These are phyloP conservation scores for Sporothrix pseudoabietina DNA, from an alignment of 2,329 filamentous ascomycete species.

Conservation along the genomic window DNA sequence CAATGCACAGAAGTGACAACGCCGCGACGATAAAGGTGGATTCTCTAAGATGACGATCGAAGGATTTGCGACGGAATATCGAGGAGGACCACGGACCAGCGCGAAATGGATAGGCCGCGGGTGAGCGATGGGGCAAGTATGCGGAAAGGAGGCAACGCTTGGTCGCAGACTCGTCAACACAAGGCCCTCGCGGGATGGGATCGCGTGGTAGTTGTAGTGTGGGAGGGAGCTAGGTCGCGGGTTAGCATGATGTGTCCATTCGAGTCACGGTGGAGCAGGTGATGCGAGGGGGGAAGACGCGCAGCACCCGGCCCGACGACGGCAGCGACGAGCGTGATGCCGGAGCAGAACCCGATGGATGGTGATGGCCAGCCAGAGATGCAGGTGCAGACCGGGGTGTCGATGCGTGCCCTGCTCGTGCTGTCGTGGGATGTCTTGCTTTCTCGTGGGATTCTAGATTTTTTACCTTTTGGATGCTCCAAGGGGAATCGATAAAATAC, in stretches of 20 bases:
- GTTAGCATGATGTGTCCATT: slow-evolving; percentile 21
- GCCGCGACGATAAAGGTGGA: background rate
- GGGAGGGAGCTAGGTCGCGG: background rate
- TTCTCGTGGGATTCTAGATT: background rate
- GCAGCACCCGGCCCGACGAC: background rate
- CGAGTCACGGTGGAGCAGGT: background rate
- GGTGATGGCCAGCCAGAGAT: background rate
- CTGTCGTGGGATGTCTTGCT: slow-evolving; percentile 19
- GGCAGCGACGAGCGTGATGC: background rate
- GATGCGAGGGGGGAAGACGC: slow-evolving; percentile 9
- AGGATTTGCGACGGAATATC: background rate
- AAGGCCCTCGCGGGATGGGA: background rate
- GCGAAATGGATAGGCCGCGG: slow-evolving; percentile 4
- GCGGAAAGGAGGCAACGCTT: background rate
- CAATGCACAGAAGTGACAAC: background rate
- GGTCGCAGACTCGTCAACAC: background rate
- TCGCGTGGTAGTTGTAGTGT: background rate
- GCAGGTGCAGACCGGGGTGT: background rate
- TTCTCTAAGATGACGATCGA: background rate
- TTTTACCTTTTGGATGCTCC: slow-evolving; percentile 19
- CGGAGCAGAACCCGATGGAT: background rate
- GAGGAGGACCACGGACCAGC: slow-evolving; percentile 14
- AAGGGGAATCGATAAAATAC: slow-evolving; percentile 20
- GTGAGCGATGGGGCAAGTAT: background rate
- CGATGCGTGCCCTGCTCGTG: slow-evolving; percentile 1